Evolutionary conservation across 306 rosid genomes (phyloP).

Genomic region (Alnus rubra): DNA sequence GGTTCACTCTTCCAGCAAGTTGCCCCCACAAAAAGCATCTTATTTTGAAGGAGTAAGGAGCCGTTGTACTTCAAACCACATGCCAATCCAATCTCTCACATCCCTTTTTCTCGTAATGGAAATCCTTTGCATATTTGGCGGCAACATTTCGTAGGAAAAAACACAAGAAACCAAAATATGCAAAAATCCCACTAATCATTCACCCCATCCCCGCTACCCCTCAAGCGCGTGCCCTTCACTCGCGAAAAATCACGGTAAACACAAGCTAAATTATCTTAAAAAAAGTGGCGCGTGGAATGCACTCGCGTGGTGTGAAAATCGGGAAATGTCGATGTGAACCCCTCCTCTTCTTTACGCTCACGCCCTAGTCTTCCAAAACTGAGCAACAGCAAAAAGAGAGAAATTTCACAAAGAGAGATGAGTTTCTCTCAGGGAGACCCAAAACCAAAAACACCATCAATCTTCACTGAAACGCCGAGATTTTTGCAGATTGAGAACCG

Average conservation of each 20-base stretch:
- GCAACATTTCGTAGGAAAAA: slow-evolving; percentile 40
- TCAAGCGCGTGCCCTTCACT: slow-evolving; percentile 32
- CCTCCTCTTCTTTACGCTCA: slow-evolving; percentile 27
- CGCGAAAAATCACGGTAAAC: not conserved
- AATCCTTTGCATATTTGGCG: slow-evolving; percentile 54
- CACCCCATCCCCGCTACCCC: not conserved
- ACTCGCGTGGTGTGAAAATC: slow-evolving; percentile 23
- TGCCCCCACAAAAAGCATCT: slow-evolving; percentile 28
- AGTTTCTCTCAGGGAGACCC: slow-evolving; percentile 1
- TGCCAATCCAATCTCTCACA: not conserved
- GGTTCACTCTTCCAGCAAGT: no score
- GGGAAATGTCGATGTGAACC: slow-evolving; percentile 24
- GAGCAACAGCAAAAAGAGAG: slow-evolving; percentile 19
- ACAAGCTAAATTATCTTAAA: no score
- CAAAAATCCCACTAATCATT: slow-evolving; percentile 9
- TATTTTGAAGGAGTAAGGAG: slow-evolving; percentile 35
- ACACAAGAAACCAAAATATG: not conserved
- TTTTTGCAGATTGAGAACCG: not conserved
- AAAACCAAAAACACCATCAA: slow-evolving; percentile 21
- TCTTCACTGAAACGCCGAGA: slow-evolving; percentile 22
- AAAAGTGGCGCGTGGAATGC: not conserved
- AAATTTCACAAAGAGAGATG: slow-evolving; percentile 24
- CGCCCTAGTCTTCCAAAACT: slow-evolving; percentile 44
- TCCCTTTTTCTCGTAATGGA: slow-evolving; percentile 4
- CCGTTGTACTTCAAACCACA: slow-evolving; percentile 42